These are phyloP conservation scores for Aspergillus bombycis DNA, from an alignment of 2,329 filamentous ascomycete genomes.

Conservation along the genomic window DNA sequence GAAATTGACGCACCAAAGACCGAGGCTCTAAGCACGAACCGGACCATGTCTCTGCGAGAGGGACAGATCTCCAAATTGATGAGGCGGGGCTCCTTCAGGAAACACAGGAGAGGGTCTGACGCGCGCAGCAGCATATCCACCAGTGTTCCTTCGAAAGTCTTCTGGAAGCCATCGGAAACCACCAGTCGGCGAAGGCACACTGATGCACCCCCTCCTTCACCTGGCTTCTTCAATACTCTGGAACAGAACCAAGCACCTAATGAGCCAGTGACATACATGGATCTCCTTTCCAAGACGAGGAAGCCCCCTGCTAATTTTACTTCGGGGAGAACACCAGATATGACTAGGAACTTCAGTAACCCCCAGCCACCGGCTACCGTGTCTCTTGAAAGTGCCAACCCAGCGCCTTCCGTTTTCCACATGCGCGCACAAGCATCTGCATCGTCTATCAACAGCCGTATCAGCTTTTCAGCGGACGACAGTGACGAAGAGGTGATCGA, in stretches of 20 bases:
- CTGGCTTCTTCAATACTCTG: constrained; percentile 31
- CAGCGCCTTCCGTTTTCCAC: constrained; percentile 32
- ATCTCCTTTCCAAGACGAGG: constrained; percentile 29
- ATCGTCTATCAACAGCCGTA: constrained; percentile 24
- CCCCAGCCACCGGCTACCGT: constrained; percentile 18
- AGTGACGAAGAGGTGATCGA: constrained; percentile 41
- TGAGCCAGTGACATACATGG: constrained; percentile 35
- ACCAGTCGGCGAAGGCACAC: constrained; percentile 42
- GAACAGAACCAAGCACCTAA: constrained; percentile 15
- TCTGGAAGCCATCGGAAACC: constrained; percentile 24
- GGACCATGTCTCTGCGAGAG: constrained; percentile 34
- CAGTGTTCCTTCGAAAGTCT: constrained; percentile 25
- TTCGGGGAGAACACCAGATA: constrained; percentile 7
- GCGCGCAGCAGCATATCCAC: constrained; percentile 35
- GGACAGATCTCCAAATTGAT: constrained; percentile 35
- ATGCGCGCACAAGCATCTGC: constrained; percentile 38
- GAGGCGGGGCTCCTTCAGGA: constrained; percentile 36
- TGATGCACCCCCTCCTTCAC: constrained; percentile 42
- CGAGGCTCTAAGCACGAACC: constrained; percentile 22
- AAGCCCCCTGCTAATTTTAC: constrained; percentile 12
- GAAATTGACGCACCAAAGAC: constrained; percentile 13
- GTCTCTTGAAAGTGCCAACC: constrained; percentile 14
- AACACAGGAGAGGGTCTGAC: constrained; percentile 30
- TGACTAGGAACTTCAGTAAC: constrained; percentile 12
- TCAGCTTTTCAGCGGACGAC: constrained; percentile 29